Conservation (phyloP, 257 asterid species). For the Cordia subcordata region DNA sequence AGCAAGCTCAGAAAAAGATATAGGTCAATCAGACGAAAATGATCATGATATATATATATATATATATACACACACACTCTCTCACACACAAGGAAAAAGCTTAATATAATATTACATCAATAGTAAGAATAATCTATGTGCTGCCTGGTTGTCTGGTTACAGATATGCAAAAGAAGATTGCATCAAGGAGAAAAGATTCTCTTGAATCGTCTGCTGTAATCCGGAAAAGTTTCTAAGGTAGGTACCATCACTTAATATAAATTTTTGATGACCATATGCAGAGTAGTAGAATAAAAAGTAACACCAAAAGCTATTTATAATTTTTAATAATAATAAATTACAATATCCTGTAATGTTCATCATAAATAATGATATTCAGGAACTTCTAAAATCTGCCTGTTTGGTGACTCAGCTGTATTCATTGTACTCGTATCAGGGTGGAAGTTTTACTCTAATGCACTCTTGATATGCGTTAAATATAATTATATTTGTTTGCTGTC, state of each 20-base stretch:
- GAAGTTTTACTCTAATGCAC: no score
- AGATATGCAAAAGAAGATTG: slow-evolving; percentile 38
- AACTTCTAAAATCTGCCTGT: slow-evolving; percentile 2
- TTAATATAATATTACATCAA: no score
- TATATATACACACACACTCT: background rate
- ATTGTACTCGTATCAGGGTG: no score
- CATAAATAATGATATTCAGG: slow-evolving; percentile 16
- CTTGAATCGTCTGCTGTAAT: slow-evolving; percentile 33
- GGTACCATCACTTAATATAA: slow-evolving; percentile 7
- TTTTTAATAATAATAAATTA: no score
- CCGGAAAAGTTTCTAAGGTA: slow-evolving; percentile 38
- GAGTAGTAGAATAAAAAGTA: background rate
- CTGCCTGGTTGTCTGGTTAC: slow-evolving; percentile 22
- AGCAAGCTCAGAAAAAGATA: slow-evolving; percentile 54
- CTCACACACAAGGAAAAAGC: background rate
- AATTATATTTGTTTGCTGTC: background rate
- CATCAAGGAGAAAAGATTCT: slow-evolving; percentile 38
- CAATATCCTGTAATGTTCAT: background rate
- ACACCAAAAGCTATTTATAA: background rate
- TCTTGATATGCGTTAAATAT: slow-evolving; percentile 1
- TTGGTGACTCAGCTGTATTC: slow-evolving; percentile 8
- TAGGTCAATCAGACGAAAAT: slow-evolving; percentile 32
- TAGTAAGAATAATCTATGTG: no score
- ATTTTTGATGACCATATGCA: slow-evolving; percentile 20
- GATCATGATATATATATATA: slow-evolving; percentile 33